Base-by-base conservation (phyloP, 306 rosid genomes). In the Abrus precatorius region DNA sequence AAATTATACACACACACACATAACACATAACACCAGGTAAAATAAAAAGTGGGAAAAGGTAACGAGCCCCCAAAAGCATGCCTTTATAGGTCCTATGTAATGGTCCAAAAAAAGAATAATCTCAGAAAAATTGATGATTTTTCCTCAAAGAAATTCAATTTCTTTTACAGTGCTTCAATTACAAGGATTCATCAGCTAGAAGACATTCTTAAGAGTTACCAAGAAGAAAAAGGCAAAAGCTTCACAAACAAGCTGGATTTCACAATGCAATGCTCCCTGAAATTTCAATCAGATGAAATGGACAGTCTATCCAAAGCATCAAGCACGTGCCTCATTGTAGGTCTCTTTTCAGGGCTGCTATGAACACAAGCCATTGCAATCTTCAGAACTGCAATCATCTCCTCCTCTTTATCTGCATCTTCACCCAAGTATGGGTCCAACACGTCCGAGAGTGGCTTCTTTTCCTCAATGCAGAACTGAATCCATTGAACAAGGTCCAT, bases 401-500 rank as follows among this genome's bases (percentile, higher is more conserved):
- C 94, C 78, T 95, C 98, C 52, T 95, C 99, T 56, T 48, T 84
- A 48, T 89, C 98, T 0, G 81, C 86, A 38, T 95, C 98, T 38
- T 91, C 92, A 38, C 83, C 86, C 43, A 95, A 80, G 68, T 82
- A 85, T 1, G 97, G 97, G 75, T 95, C 98, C 52, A 93, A 84
- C 6, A 93, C 97, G 14, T 95, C 98, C 0, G 92, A 80, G 44
- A 93, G 92, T 30, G 96, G 97, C 85, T 92, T 91, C 91, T 95
- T 93, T 62, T 95, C 99, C 50, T 95, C 98, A 49, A 95, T 90
- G 91, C 97, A 92, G 82, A 90, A 90, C 81, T 92, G 97, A 80
- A 93, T 89, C 99, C 99, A 95, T 33, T 88, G 93, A 48, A 93
- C 99, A 61, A 95, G 91, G 87, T 92, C 97, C 96, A 93, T 90